Evolutionary conservation across 176 grass and related monocot genomes (phyloP).

Genomic region (Carex myosuroides): DNA sequence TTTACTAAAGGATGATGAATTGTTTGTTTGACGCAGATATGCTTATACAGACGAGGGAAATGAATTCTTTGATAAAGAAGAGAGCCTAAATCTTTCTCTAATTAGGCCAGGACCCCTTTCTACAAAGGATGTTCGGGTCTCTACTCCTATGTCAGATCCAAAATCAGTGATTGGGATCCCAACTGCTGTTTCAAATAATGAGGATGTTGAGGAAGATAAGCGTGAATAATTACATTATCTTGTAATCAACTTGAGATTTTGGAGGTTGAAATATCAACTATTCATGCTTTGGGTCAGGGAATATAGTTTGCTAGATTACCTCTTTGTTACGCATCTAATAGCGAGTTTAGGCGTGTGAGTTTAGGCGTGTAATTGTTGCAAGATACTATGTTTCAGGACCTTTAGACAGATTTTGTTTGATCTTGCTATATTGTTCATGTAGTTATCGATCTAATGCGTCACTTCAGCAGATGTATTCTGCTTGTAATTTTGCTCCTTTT

Average conservation of each 20-base stretch:
- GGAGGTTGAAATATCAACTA: conserved; percentile 11
- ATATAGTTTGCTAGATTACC: conserved; percentile 19
- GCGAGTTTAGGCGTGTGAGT: neutral
- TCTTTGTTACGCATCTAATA: neutral
- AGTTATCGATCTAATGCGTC: neutral
- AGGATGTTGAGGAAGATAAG: conserved; percentile 83
- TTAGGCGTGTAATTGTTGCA: neutral
- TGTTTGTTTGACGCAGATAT: neutral
- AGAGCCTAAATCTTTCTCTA: conserved; percentile 52
- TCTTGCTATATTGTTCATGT: conserved; percentile 1
- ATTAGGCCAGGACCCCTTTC: conserved; percentile 71
- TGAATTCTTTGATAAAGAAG: conserved; percentile 76
- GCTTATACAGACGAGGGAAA: conserved; percentile 50
- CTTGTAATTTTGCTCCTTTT: neutral
- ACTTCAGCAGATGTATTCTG: neutral
- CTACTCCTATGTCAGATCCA: conserved; percentile 37
- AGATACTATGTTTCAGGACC: conserved; percentile 11
- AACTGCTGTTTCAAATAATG: conserved; percentile 28
- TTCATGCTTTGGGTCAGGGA: neutral
- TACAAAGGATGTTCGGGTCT: conserved; percentile 48
- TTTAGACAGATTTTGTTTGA: conserved; percentile 15
- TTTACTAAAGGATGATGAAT: neutral
- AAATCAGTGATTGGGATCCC: conserved; percentile 34
- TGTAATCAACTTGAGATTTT: neutral
- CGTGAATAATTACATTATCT: conserved; percentile 39